Base-by-base conservation (phyloP, 2,329 filamentous ascomycete species). In the Incumbomyces lentus region DNA sequence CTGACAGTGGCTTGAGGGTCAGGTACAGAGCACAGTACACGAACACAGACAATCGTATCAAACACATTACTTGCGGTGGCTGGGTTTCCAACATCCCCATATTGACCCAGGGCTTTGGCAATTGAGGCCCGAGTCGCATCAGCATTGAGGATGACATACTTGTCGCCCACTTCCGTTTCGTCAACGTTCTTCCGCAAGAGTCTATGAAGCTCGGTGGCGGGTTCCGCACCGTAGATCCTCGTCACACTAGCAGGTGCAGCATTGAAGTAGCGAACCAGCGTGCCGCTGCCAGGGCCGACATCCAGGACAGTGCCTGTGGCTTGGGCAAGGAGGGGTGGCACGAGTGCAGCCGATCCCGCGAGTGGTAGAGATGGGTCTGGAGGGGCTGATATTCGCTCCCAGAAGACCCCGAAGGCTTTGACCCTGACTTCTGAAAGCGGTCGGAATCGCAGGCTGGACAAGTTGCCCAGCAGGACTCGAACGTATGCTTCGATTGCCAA, bases 11-110 rank as follows among this genome's bases (percentile, higher is more conserved):
- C 60, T 40, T 69, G 63, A 17, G 69, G 63, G 35, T 68, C 58
- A 0, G 73, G 71, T 7, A 79, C 70, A 2, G 72, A 72, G 51
- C 76, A 79, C 2, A 79, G 59, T 1, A 78, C 75, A 0, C 74
- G 65, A 8, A 75, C 61, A 48, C 71, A 73, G 40, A 75, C 61
- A 39, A 79, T 73, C 11, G 72, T 72, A 54, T 79, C 75, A 38
- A 78, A 75, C 1, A 75, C 53, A 0, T 68, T 68, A 2, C 58
- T 58, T 29, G 53, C 34, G 4, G 49, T 0, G 54, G 36, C 6
- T 14, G 22, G 12, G 11, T 6, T 11, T 4, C 10, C 19, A 16
- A 38, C 17, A 7, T 30, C 33, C 6, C 34, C 34, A 14, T 13
- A 12, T 3, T 22, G 18, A 18, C 22, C 10, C 33, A 45, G 34